Conservation (phyloP, 306 rosid species). For the Arachis hypogaea region DNA sequence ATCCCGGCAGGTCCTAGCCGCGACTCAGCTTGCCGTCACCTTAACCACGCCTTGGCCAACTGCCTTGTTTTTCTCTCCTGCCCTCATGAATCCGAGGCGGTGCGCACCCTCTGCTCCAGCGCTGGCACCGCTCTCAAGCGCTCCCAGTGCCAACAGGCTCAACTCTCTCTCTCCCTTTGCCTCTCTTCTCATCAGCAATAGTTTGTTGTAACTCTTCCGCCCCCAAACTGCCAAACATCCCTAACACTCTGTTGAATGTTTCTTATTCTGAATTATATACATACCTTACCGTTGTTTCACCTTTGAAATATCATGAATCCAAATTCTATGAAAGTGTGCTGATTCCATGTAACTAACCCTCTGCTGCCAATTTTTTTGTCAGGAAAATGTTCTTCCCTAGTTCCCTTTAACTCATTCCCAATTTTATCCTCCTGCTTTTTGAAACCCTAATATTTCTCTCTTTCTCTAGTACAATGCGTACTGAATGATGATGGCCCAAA, state of each 20-base stretch:
- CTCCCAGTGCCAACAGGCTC: slow-evolving; percentile 68
- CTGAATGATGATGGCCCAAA: background rate
- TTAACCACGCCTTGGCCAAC: slow-evolving; percentile 55
- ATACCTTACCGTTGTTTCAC: too few species aligned
- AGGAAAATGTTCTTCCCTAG: background rate
- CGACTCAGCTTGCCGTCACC: slow-evolving; percentile 57
- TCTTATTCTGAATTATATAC: too few species aligned
- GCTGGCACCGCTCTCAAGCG: slow-evolving; percentile 66
- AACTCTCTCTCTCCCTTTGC: slow-evolving; percentile 59
- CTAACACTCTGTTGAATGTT: background rate
- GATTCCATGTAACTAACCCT: background rate
- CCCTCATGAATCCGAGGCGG: slow-evolving; percentile 56
- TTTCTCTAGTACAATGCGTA: background rate
- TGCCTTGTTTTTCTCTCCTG: slow-evolving; percentile 58
- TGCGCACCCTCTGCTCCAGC: slow-evolving; percentile 57
- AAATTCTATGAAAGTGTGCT: too few species aligned
- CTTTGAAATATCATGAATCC: too few species aligned
- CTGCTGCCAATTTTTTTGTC: background rate
- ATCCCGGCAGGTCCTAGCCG: slow-evolving; percentile 49
- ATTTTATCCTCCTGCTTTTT: too few species aligned
- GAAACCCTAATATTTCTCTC: background rate
- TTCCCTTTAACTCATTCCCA: background rate
- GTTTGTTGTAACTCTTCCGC: background rate
- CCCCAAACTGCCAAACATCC: background rate
- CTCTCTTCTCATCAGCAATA: slow-evolving; percentile 51